Evolutionary conservation across 1,139 yeast genomes (phyloP), one percentile per base, ranked within the genome.

Genomic region (Suhomyces choctaworum): DNA sequence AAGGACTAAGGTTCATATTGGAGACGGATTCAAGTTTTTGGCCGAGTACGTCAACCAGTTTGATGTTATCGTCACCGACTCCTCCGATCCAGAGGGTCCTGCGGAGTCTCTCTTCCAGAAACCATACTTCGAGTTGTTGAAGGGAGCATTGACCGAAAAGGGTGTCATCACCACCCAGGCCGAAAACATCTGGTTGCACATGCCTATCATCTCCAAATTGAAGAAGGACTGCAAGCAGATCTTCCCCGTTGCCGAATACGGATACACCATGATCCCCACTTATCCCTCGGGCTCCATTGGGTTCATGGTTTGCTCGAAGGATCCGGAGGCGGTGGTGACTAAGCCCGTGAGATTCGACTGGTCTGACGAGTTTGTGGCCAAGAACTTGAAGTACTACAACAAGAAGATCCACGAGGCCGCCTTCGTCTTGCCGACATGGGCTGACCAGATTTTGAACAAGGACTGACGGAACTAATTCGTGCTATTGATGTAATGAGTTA

Each of bases 51-150:
- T 68, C 51, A 68, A 70, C 54, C 80, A 77, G 54, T 89, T 85
- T 54, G 97, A 89, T 60, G 96, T 88, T 27, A 88, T 89, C 58
- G 82, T 89, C 60, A 87, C 96, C 32, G 97, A 89, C 61, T 87
- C 96, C 11, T 86, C 96, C 24, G 97, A 89, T 61, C 97, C 97
- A 31, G 97, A 89, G 62, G 97, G 97, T 38, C 97, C 97, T 25
- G 97, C 97, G 33, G 95, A 82, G 60, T 73, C 84, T 19, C 75
- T 89, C 42, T 89, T 89, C 77, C 90, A 87, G 65, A 80, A 82
- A 57, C 86, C 87, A 22, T 89, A 88, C 73, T 89, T 88, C 62
- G 73, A 82, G 63, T 73, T 89, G 52, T 73, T 89, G 64, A 70
- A 73, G 56, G 80, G 78, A 47, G 96, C 97, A 16, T 75, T 89